Base-by-base conservation (phyloP, 805 yeast genomes). In the Starmera dryadoides region DNA sequence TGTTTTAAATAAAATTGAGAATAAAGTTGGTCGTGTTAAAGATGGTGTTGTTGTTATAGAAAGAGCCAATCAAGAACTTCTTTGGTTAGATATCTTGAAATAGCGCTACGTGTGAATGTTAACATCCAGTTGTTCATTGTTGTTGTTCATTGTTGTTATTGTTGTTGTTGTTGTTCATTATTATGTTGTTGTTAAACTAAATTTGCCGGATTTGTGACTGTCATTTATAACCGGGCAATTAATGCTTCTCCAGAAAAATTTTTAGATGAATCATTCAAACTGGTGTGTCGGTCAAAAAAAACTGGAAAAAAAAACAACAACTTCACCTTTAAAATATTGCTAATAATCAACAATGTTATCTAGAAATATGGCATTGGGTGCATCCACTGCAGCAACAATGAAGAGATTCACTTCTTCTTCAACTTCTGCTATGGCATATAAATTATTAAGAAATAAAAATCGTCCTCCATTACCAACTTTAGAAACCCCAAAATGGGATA, bases 401-500 rank as follows among this genome's bases (percentile, higher is more conserved):
- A 88, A 86, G 18, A 49, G 60, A 43, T 40, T 34, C 40, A 48
- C 48, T 39, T 66, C 79, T 8, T 78, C 87, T 6, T 87, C 96
- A 16, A 87, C 96, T 5, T 79, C 96, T 18, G 98, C 98, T 8
- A 68, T 93, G 59, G 96, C 97, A 8, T 93, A 93, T 68, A 93
- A 93, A 64, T 82, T 86, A 25, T 69, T 89, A 49, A 81, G 94
- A 52, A 84, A 87, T 62, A 82, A 79, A 53, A 77, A 75, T 52
- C 79, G 88, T 59, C 98, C 98, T 30, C 84, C 95, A 28, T 73
- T 91, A 52, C 98, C 98, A 37, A 86, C 94, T 5, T 70, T 89
- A 48, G 96, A 89, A 48, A 79, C 96, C 12, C 97, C 98, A 46
- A 77, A 76, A 53, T 87, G 97, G 95, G 82, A 93, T 30, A 94